Conservation (phyloP, 352 stramenopile genomes). For the Thalassiosira tumida region DNA sequence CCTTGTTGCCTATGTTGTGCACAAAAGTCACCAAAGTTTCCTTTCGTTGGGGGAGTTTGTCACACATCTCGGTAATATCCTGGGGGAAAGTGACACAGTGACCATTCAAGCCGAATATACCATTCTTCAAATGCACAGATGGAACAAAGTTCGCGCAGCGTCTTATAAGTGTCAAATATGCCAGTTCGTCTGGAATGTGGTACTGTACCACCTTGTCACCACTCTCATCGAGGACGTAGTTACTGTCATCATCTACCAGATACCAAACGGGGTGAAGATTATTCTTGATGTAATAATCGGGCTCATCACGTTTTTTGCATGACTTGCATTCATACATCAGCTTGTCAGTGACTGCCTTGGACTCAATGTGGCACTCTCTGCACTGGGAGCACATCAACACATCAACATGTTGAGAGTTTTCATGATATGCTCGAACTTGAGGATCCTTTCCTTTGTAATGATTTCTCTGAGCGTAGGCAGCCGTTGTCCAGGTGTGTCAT, state of each 20-base stretch:
- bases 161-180: slow-evolving; percentile 46
- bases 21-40: too few species aligned
- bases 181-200: slow-evolving; percentile 58
- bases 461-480: neutral
- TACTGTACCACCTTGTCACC: slow-evolving; percentile 9
- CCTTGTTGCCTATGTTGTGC: too few species aligned
- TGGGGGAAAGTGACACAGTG: too few species aligned
- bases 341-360: neutral
- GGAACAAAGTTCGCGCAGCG: slow-evolving; percentile 53
- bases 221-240: neutral
- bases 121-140: slow-evolving; percentile 43
- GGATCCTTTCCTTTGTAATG: slow-evolving; percentile 19
- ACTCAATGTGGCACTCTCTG: slow-evolving; percentile 36
- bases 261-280: slow-evolving; percentile 55
- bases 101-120: too few species aligned
- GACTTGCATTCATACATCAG: neutral
- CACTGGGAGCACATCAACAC: slow-evolving; percentile 39
- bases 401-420: slow-evolving; percentile 23
- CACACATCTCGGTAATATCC: too few species aligned
- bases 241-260: slow-evolving; percentile 1
- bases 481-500: neutral
- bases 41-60: too few species aligned
- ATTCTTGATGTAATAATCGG: slow-evolving; percentile 44
- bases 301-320: slow-evolving; percentile 21
- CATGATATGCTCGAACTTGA: slow-evolving; percentile 33